These are phyloP conservation scores for Cornus controversa DNA, from an alignment of 148 eudicot species.

Conservation along the genomic window DNA sequence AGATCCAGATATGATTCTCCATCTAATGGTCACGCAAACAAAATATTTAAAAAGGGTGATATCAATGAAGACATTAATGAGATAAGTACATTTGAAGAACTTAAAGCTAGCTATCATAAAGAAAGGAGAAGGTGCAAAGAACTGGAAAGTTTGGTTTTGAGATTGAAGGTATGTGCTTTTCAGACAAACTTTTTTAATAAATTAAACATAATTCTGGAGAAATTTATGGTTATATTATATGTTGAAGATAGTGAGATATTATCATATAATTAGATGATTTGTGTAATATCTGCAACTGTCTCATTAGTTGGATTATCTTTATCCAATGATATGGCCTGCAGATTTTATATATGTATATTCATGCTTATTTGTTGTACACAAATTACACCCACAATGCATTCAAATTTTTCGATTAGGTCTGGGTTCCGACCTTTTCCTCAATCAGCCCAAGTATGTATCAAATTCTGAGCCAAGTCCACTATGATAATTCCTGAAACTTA, in stretches of 20 bases:
- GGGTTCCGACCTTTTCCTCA: neutral
- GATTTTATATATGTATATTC: neutral
- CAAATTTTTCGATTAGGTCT: neutral
- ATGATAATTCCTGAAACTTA: neutral
- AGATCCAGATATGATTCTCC: conserved; percentile 1
- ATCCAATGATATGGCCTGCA: neutral
- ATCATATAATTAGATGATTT: neutral
- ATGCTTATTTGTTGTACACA: neutral
- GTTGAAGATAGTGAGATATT: neutral
- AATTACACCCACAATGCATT: neutral
- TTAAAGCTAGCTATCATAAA: conserved; percentile 17
- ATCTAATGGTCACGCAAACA: conserved; percentile 7
- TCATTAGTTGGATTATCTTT: neutral
- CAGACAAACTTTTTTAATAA: neutral
- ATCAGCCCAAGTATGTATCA: neutral
- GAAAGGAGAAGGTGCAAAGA: conserved; percentile 29
- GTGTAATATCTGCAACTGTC: neutral
- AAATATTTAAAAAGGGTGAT: conserved; percentile 8
- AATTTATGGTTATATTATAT: neutral
- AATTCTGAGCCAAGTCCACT: neutral
- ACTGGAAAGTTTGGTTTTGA: conserved; percentile 21
- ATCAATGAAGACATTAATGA: conserved; percentile 11
- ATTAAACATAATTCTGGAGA: neutral
- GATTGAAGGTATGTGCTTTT: conserved; percentile 26
- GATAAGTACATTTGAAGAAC: conserved; percentile 18